A percentile compares a stretch with the other conserved stretches of the same genome.
phyloP scores from a whole-genome alignment of 2,329 filamentous ascomycete genomes.

The Teratosphaeria zuluensis region DNA sequence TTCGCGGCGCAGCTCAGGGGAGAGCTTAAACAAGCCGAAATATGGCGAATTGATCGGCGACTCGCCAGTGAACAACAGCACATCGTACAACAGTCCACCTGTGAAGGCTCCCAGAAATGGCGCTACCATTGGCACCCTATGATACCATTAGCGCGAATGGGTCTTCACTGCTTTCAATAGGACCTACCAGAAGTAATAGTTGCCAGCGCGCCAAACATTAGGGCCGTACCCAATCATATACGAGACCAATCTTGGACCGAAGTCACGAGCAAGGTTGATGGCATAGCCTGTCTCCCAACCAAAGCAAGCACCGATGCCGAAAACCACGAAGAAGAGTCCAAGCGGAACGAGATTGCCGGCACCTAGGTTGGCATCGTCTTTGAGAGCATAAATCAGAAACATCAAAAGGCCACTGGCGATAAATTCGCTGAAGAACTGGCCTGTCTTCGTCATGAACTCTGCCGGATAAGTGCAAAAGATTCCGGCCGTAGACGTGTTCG shows the following conservation, averaged over 20 bases:
- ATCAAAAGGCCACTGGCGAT: slow-evolving; percentile 58
- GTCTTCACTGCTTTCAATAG: neutral
- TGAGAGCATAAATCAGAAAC: slow-evolving; percentile 62
- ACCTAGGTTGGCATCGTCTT: slow-evolving; percentile 48
- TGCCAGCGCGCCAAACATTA: slow-evolving; percentile 57
- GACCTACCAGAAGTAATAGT: slow-evolving; percentile 54
- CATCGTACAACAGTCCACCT: slow-evolving; percentile 58
- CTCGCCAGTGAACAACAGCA: slow-evolving; percentile 60
- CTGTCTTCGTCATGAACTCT: slow-evolving; percentile 54
- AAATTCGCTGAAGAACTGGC: slow-evolving; percentile 63
- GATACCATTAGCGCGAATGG: neutral
- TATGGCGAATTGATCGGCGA: slow-evolving; percentile 60
- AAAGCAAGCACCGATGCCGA: slow-evolving; percentile 63
- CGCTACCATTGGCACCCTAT: slow-evolving; percentile 59
- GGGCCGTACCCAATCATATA: slow-evolving; percentile 59
- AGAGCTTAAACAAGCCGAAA: slow-evolving; percentile 46
- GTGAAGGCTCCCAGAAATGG: slow-evolving; percentile 57
- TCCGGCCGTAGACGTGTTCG: slow-evolving; percentile 52
- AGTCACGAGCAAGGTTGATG: slow-evolving; percentile 64
- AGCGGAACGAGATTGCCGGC: slow-evolving; percentile 39
- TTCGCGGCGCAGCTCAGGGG: slow-evolving; percentile 18
- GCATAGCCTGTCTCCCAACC: slow-evolving; percentile 68
- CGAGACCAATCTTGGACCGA: slow-evolving; percentile 57
- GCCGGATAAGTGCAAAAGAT: slow-evolving; percentile 66
- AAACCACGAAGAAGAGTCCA: slow-evolving; percentile 46